Base-by-base conservation (phyloP, 2,329 filamentous ascomycete genomes). In the Aspergillus sp. region DNA sequence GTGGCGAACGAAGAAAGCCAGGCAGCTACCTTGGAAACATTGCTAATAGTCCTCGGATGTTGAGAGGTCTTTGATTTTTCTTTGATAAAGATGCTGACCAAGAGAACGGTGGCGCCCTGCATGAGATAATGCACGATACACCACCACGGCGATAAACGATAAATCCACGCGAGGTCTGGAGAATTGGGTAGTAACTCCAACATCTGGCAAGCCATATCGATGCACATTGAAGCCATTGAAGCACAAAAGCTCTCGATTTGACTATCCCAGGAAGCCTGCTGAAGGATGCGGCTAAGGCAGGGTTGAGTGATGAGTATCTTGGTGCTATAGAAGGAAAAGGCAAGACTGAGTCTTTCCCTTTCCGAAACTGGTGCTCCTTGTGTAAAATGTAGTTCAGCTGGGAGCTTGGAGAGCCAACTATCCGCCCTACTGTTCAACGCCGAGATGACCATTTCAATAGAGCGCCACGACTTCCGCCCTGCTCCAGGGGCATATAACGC, bases 271-370 rank as follows among this genome's bases (percentile, higher is more conserved):
- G 66, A 57, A 18, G 69, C 57, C 26, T 70, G 68, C 36, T 68
- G 69, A 20, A 72, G 68, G 17, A 73, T 60, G 15, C 71, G 72
- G 54, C 73, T 76, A 13, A 78, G 71, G 56, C 74, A 79, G 26
- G 77, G 77, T 43, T 78, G 76, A 43, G 74, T 67, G 24, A 78
- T 73, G 12, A 76, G 68, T 48, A 77, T 70, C 51, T 74, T 76
- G n/a, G 72, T 71, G 52, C 75, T 76, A 55, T 77, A 76, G 62
- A 74, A 79, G 51, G 67, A 66, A 59, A 79, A 75, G 5, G 69
- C 76, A 9, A 79, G 65, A 55, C 66, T 64, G 30, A 71, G 57
- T 22, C 75, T 69, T 49, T 72, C 68, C 47, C 71, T 68, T 24
- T 71, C 65, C 38, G 70, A 74, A 4, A 57, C 63, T 1, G 62